Evolutionary conservation across 352 stramenopile species (phyloP).

Genomic region (Elongisporangium anandrum): DNA sequence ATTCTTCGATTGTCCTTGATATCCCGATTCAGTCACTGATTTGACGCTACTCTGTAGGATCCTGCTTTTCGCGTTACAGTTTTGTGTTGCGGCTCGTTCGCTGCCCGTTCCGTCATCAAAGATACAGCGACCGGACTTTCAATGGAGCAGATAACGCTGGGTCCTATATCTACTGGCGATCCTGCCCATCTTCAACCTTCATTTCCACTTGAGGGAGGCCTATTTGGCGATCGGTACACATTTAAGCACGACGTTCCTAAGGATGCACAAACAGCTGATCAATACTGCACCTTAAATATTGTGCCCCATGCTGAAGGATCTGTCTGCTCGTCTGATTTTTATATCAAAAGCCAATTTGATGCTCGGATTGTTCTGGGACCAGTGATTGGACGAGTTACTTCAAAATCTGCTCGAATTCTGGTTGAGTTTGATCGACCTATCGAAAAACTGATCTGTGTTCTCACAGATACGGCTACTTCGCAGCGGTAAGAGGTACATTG

Average conservation of each 20-base stretch:
- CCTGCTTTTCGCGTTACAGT: slow-evolving; percentile 33
- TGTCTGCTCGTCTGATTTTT: slow-evolving; percentile 26
- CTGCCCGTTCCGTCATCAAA: slow-evolving; percentile 28
- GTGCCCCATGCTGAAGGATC: slow-evolving; percentile 37
- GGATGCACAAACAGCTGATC: slow-evolving; percentile 4
- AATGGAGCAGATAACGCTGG: slow-evolving; percentile 49
- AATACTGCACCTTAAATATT: slow-evolving; percentile 49
- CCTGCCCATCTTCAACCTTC: slow-evolving; percentile 1
- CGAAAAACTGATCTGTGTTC: slow-evolving; percentile 27
- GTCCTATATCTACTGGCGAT: slow-evolving; percentile 15
- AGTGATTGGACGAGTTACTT: slow-evolving; percentile 57
- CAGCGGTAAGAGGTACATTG: slow-evolving; percentile 20
- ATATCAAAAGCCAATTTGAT: slow-evolving; percentile 24
- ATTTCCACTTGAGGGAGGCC: slow-evolving; percentile 3
- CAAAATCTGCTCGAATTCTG: slow-evolving; percentile 45
- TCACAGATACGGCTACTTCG: slow-evolving; percentile 23
- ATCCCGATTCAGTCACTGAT: neutral
- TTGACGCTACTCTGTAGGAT: slow-evolving; percentile 13
- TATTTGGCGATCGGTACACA: slow-evolving; percentile 9
- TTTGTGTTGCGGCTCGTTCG: slow-evolving; percentile 29
- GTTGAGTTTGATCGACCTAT: slow-evolving; percentile 52
- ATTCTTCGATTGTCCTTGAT: neutral
- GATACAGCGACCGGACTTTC: slow-evolving; percentile 15
- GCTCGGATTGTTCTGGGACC: slow-evolving; percentile 51
- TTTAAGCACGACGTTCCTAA: slow-evolving; percentile 22